A percentile compares a stretch with the other conserved stretches of the same genome.
phyloP scores from a whole-genome alignment of 148 eudicot genomes.

The Chenopodium album region DNA sequence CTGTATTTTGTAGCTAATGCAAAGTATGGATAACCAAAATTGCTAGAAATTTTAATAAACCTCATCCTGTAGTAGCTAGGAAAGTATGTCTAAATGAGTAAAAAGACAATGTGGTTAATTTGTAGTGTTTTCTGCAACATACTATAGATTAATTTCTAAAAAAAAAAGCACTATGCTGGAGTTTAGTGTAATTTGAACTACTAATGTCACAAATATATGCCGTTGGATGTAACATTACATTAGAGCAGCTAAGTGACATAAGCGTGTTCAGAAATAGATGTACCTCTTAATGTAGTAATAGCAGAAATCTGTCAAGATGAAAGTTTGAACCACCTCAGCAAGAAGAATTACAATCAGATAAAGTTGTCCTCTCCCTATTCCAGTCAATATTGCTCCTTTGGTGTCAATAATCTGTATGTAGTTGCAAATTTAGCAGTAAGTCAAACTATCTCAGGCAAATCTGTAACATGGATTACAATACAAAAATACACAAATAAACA shows the following conservation, averaged over 20 bases:
- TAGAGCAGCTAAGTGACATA: not conserved
- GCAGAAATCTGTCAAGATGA: conserved; percentile 85
- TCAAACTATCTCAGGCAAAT: not conserved
- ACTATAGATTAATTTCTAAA: too few species aligned
- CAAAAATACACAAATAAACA: too few species aligned
- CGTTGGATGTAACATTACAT: not conserved
- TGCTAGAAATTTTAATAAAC: not conserved
- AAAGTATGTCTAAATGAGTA: not conserved
- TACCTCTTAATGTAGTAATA: conserved; percentile 84
- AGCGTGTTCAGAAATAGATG: not conserved
- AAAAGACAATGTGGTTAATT: not conserved
- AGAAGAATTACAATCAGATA: conserved; percentile 55
- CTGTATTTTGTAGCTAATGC: not conserved
- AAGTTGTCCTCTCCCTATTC: conserved; percentile 54
- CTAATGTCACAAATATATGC: too few species aligned
- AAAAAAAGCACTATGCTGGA: too few species aligned
- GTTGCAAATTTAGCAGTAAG: not conserved
- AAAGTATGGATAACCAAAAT: not conserved
- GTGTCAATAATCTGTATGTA: conserved; percentile 54
- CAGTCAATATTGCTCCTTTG: conserved; percentile 43
- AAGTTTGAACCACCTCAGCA: conserved; percentile 72
- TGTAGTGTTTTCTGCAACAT: too few species aligned
- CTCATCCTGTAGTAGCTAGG: not conserved
- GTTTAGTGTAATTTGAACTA: too few species aligned
- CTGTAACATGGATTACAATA: not conserved